Base-by-base conservation (phyloP, 2,329 filamentous ascomycete genomes). In the Chalaropsis ovoidea region DNA sequence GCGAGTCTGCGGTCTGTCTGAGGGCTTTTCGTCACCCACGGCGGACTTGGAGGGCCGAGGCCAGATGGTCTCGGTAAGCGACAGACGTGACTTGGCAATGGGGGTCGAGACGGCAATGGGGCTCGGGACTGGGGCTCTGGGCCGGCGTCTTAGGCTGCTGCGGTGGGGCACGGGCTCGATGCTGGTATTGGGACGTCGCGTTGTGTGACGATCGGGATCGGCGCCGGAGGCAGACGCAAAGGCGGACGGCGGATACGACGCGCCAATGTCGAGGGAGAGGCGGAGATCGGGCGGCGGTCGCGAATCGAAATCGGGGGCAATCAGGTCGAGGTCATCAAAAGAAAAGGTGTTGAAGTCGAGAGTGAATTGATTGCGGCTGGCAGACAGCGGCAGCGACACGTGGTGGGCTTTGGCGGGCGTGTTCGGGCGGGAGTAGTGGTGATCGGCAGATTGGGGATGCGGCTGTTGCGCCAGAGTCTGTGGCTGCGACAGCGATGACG, bases 11-110 rank as follows among this genome's bases (percentile, higher is more conserved):
- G 22, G 2, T 49, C 45, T 39, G 43, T 22, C n/a, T 19, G 4
- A 17, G 41, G 27, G 17, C 17, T 42, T 35, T 70, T 73, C 68
- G 73, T 42, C 62, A 17, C 19, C 15, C 17, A 8, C 5, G 2
- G 5, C 6, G 1, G 35, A 15, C 49, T 56, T 63, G 2, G 43
- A 47, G 6, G 63, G 66, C n/a, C 63, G 60, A 2, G 66, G 66
- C 66, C 63, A 67, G 24, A 67, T 58, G 15, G 27, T 65, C 17
- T 67, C 66, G 3, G 66, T 52, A 15, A 67, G 39, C 24, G 66
- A 67, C 11, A 63, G 61, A 8, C 63, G 66, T 39, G 66, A 67
- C 45, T 65, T 67, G 47, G 42, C 52, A 13, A 60, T 43, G 1
- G 63, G 42, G 2, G 42, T 41, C 5, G 63, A 58, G 15, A 54